Conservation (phyloP, 2,329 filamentous ascomycete genomes). For the Trichoderma sp. region DNA sequence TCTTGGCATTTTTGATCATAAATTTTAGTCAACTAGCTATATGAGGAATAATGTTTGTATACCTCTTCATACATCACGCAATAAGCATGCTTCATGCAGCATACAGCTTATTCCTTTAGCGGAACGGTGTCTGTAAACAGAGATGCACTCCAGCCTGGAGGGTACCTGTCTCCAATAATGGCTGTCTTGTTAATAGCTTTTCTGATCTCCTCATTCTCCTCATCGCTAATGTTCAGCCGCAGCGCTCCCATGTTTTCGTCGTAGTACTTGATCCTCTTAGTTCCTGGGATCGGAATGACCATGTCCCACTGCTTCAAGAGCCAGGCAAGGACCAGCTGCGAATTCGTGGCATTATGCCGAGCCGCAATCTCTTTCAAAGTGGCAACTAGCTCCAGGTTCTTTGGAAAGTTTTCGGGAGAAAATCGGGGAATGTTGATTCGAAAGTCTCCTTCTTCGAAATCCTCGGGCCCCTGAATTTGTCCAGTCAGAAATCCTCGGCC, state of each 20-base stretch:
- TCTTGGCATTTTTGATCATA: background rate
- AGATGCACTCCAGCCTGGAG: background rate
- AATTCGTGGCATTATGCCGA: constrained; percentile 53
- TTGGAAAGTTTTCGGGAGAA: constrained; percentile 29
- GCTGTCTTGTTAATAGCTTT: background rate
- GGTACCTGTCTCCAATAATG: constrained; percentile 1
- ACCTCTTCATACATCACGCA: background rate
- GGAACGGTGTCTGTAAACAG: constrained; percentile 1
- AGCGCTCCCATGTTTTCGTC: constrained; percentile 6
- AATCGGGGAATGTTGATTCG: constrained; percentile 26
- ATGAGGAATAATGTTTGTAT: background rate
- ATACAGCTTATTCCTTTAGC: background rate
- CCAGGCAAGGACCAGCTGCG: constrained; percentile 63
- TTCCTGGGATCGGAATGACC: constrained; percentile 58
- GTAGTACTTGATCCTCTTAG: constrained; percentile 44
- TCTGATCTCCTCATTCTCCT: background rate
- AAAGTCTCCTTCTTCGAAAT: constrained; percentile 47
- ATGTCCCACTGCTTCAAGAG: constrained; percentile 58
- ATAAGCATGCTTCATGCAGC: background rate
- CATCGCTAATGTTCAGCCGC: background rate
- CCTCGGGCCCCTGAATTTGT: constrained; percentile 42
- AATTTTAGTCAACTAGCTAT: background rate
- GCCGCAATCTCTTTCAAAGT: constrained; percentile 48
- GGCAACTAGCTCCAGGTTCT: constrained; percentile 54
- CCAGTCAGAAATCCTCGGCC: constrained; percentile 59